These are phyloP conservation scores for Globisporangium cederbergense DNA, from an alignment of 352 stramenopile genomes.

Conservation along the genomic window DNA sequence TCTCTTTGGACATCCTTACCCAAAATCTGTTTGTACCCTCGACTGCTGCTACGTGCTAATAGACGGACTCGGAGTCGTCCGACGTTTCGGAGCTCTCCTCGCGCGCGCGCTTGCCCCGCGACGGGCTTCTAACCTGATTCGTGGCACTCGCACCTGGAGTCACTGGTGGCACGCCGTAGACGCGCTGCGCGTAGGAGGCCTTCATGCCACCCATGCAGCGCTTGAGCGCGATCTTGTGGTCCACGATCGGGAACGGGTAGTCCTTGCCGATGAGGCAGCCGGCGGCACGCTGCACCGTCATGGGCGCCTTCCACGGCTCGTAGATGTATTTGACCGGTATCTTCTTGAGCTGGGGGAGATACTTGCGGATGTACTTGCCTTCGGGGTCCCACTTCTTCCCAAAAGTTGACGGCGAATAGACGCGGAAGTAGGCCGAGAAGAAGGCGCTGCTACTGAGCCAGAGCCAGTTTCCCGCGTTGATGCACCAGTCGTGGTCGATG, in stretches of 20 bases:
- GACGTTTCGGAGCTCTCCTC: constrained; percentile 14
- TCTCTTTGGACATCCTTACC: constrained; percentile 67
- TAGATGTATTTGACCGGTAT: constrained; percentile 92
- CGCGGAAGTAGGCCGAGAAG: constrained; percentile 98
- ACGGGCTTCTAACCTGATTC: not conserved
- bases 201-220: constrained; percentile 86
- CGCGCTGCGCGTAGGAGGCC: constrained; percentile 58
- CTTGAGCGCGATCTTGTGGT: constrained; percentile 52
- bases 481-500: constrained; percentile 95
- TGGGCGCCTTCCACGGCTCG: constrained; percentile 96
- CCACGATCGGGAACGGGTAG: constrained; percentile 95
- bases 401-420: constrained; percentile 93
- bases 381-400: constrained; percentile 96
- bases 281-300: constrained; percentile 51
- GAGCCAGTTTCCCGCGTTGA: constrained; percentile 98
- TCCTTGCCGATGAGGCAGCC: constrained; percentile 90
- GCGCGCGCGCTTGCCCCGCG: constrained; percentile 6
- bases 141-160: not conserved
- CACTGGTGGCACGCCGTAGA: constrained; percentile 15
- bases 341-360: constrained; percentile 85
- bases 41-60: constrained; percentile 25
- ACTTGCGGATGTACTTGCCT: constrained; percentile 91
- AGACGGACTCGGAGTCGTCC: constrained; percentile 7
- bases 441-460: constrained; percentile 94
- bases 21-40: constrained; percentile 95